phyloP scores from a whole-genome alignment of 2,329 filamentous ascomycete genomes.

The Akanthomyces muscarius region DNA sequence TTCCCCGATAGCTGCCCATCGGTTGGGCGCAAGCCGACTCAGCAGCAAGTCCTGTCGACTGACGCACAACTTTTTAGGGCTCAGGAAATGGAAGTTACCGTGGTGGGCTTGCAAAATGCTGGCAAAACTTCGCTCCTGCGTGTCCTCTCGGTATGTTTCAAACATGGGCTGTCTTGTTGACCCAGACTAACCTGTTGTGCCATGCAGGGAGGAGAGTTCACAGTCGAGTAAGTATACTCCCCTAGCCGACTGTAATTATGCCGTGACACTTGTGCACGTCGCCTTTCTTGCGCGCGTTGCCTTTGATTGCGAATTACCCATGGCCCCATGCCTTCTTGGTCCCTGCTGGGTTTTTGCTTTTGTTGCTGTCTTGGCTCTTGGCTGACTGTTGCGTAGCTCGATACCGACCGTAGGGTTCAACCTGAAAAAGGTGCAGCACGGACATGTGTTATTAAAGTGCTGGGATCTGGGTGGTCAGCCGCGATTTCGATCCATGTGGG shows the following conservation, averaged over 20 bases:
- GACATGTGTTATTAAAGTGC: constrained; percentile 97
- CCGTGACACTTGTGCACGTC: not conserved
- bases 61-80: constrained; percentile 58
- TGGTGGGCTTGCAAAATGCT: constrained; percentile 97
- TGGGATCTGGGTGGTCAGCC: constrained; percentile 98
- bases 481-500: constrained; percentile 98
- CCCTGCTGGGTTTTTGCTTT: not conserved
- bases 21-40: not conserved
- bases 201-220: constrained; percentile 89
- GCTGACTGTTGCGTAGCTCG: constrained; percentile 61
- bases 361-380: constrained; percentile 24
- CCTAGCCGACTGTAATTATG: not conserved
- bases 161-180: constrained; percentile 13
- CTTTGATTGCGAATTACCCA: not conserved
- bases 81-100: constrained; percentile 99
- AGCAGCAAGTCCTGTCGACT: not conserved
- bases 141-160: constrained; percentile 79
- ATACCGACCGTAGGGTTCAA: constrained; percentile 99
- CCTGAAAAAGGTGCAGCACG: constrained; percentile 96
- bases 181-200: constrained; percentile 20
- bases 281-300: not conserved
- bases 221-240: constrained; percentile 76
- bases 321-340: not conserved
- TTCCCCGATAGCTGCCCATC: not conserved
- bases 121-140: constrained; percentile 94